Evolutionary conservation across 371 early-diverging fungal species (phyloP), one percentile per base, ranked within the genome.

Genomic region (Mucor mucedo): DNA sequence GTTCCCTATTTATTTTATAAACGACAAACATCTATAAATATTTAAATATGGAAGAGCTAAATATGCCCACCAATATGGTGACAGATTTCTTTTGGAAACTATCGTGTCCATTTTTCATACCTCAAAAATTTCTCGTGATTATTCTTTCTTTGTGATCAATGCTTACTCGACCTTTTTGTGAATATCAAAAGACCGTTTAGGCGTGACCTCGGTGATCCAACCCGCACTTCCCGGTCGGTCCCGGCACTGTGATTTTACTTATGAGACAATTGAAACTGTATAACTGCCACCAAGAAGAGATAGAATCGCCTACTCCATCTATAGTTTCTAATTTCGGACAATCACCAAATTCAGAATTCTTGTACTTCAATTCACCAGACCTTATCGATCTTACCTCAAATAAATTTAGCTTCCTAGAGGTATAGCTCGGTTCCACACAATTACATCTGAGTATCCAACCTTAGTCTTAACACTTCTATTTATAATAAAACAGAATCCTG

Each of bases 341-440:
- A 47, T n/a, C n/a, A 3, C 48, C 21, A 27, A 30, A 39, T 41
- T 60, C 32, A 16, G 52, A 40, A 29, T 21, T 9, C 52, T 52
- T 52, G 60, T 60, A 39, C 42, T 30, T 60, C 49, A 27, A 16
- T 60, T 52, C 60, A 60, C 60, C 52, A 60, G 60, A 60, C 60
- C 60, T 60, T 60, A 60, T 60, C 60, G 60, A 60, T 60, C 52
- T 52, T 41, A 35, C 35, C 35, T 8, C 35, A 8, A 6, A 4
- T 35, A 6, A 6, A 35, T 35, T 6, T 35, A 35, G 35, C 8
- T 35, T 35, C 35, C 35, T 35, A 35, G 4, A 35, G 6, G 0
- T 0, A 35, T 35, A 35, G 35, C 35, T 35, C 35, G 35, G 35
- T 35, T 35, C 8, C 35, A 35, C 35, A 35, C 4, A 35, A 35